Evolutionary conservation across 2,329 filamentous ascomycete genomes (phyloP), one percentile per base, ranked within the genome.

Genomic region (Penicillium sp.): DNA sequence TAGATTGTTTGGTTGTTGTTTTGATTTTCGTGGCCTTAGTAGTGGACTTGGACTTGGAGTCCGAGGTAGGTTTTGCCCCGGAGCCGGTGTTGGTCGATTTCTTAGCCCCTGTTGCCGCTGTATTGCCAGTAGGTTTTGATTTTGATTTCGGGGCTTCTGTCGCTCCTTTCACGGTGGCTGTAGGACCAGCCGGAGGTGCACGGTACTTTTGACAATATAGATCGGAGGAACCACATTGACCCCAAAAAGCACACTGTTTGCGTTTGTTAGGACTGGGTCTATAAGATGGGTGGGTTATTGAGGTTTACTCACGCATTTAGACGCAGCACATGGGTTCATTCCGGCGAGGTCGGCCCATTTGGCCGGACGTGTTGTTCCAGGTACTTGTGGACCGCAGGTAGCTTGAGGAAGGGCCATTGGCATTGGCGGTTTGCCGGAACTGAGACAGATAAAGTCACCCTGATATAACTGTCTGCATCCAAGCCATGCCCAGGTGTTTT

Each of bases 401-500:
- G 75, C 75, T 50, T 76, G 76, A 2, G 65, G 27, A 1, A 76
- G 58, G 0, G 66, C 54, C 1, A 72, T 65, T 6, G 79, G 79
- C 59, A 80, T 69, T 0, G 78, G 77, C 1, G 78, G 72, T 2
- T 52, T 60, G 0, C 78, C 78, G 0, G 61, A 55, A 57, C 75
- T 78, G 0, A 81, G 58, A 58, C 79, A 81, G 10, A 81, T 76
- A 4, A 59, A 66, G 5, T 60, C 53, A 0, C 68, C 70, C 10
- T 60, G 45, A 15, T 61, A 61, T 15, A 81, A 59, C 15, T 66
- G 50, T 3, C 65, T 55, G 59, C 79, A 81, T 23, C 75, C 76
- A 13, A 48, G 65, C 76, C 76, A 80, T 15, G 73, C 77, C 79
- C 79, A 81, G 7, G 78, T 81, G 2, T 72, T 65, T n/a, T 68